Evolutionary conservation across 208 protist genomes (phyloP), one percentile per base, ranked within the genome.

Genomic region (Trypanosoma brucei): DNA sequence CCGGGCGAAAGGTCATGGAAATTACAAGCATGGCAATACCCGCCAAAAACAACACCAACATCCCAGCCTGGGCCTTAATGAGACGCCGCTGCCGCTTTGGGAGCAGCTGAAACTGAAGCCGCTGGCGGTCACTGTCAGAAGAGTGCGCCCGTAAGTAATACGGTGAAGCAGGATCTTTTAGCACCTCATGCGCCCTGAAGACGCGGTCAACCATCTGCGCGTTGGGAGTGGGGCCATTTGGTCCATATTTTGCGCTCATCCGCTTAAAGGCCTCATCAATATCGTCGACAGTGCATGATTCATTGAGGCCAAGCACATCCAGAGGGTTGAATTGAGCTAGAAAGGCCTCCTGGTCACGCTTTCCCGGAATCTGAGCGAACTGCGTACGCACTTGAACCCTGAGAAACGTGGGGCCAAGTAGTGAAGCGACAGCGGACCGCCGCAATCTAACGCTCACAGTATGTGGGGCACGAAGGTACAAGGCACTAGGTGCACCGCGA

Each of bases 281-380:
- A 9, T 93, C 79, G 54, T 88, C 84, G n/a, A 91, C 65, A 22
- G 62, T 81, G 80, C 87, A 89, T 30, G 81, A 78, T 3, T 81
- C 59, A 31, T 78, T 65, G 22, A 93, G 70, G 3, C 72, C 81
- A 1, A 93, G 75, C 39, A 93, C 84, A 9, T 93, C 83, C 36
- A 93, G 52, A 8, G 87, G 87, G 36, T 93, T 79, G 49, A 73
- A 93, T 72, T 93, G 87, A 13, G 84, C 74, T 9, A 93, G 79
- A 65, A 93, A 93, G 0, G 86, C 83, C 70, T 93, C 86, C 60
- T 93, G 86, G 13, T 83, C 79, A 11, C 86, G 78, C 79, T 93
- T 93, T 30, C 86, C 86, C 0, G 82, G 76, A 38, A 76, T 72
- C 74, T 86, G 81, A n/a, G 78, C 78, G 75, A 87, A 93, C 74